Base-by-base conservation (phyloP, 2,329 filamentous ascomycete species). In the Fusarium pininemorale region DNA sequence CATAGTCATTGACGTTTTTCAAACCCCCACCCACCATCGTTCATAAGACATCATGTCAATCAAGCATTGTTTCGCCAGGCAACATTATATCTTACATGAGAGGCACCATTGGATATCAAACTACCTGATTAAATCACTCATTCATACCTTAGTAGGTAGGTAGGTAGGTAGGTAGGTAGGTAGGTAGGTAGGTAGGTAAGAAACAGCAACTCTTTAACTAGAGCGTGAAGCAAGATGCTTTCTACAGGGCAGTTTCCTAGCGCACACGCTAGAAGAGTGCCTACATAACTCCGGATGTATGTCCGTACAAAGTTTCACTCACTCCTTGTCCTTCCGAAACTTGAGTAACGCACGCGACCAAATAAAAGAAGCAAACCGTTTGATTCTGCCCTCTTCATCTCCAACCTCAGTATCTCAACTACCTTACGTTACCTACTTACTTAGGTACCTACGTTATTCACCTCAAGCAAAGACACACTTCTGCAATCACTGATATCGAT, bases 281-380 rank as follows among this genome's bases (percentile, higher is more conserved):
- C 22, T 32, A 14, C 18, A 20, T 28, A 20, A 16, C 28, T 35
- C 22, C 28, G 64, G 55, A 72, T 69, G 59, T 41, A 35, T 35
- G 32, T 35, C 72, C 47, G 50, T 42, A 38, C 20, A 14, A 26
- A 50, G 30, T 42, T 39, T 57, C 54, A 28, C 16, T 18, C 35
- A 37, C 62, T 59, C 62, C 32, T 32, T 63, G 37, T 69, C 59
- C 60, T 66, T 65, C 53, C 59, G 47, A 69, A 50, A 56, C 44
- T 30, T 24, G n/a, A 59, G 30, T 13, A 63, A 66, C 69, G 72
- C 72, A 74, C 72, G 72, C 72, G 68, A 75, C 72, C 71, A 58
- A 32, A 44, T 20, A 16, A 37, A 24, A 69, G 39, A 60, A 18
- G 28, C 32, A 35, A 35, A 35, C 14, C 32, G 26, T 35, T 54